Base-by-base conservation (phyloP, 164 flowering plant genomes). In the Sedum album region DNA sequence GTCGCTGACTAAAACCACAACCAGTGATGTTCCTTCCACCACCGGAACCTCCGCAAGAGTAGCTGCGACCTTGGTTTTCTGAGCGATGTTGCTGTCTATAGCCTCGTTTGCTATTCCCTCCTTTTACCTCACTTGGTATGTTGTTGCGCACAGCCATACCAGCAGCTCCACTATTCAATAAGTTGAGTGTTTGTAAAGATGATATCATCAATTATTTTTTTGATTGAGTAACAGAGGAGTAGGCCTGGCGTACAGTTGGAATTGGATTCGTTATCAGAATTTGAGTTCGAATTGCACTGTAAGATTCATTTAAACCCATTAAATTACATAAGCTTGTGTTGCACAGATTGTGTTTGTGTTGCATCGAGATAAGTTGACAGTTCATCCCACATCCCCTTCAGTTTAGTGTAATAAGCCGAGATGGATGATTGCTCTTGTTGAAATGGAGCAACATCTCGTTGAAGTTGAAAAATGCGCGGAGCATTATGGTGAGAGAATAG, bases 221-320 rank as follows among this genome's bases (percentile, higher is more conserved):
- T 66, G 38, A 51, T 38, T 66, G 68, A 31, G 68, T 14, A 4
- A 66, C 48, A 30, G 48, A 38, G 15, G 51, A 38, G 31, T 66
- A 66, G 20, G 55, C 55, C 30, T 66, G 38, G 4, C 53, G 51
- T 2, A n/a, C 15, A 21, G 31, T 11, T 5, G 49, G 68, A 21
- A 66, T 13, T 18, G 68, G 68, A 21, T n/a, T 41, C 53, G 39
- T 66, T 9, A 38, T 13, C 1, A 66, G 17, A 23, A 66, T 42
- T 28, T 66, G 68, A 10, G 53, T 46, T 18, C 68, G 18, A 39
- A 42, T 46, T 1, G 31, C 49, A 25, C 2, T 26, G 31, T 66
- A 66, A 3, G 53, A 38, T 14, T 66, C 55, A 66, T 66, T 66
- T 20, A 42, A 49, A 5, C 68, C 68, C 68, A 66, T 42, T 11